phyloP scores from a whole-genome alignment of 495 filamentous ascomycete genomes.

The Podospora conica region DNA sequence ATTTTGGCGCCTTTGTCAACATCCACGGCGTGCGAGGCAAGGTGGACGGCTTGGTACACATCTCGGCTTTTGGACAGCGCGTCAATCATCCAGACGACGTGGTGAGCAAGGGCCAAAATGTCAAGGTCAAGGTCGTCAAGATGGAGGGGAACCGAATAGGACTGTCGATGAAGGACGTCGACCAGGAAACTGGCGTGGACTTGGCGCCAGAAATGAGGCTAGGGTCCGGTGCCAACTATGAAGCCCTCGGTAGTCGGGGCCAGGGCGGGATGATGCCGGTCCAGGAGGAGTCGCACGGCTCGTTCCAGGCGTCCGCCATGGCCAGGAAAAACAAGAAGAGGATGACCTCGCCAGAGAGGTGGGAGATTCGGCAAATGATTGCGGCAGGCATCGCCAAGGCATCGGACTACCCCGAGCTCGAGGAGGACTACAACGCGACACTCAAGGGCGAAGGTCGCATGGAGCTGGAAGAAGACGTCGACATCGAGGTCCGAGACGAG shows the following conservation, averaged over 20 bases:
- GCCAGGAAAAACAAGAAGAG: conserved; percentile 65
- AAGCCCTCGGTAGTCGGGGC: conserved; percentile 61
- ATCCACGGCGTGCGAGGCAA: conserved; percentile 80
- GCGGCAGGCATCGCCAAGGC: conserved; percentile 88
- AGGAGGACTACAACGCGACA: conserved; percentile 88
- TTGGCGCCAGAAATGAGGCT: conserved; percentile 73
- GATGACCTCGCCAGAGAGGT: conserved; percentile 91
- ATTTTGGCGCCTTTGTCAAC: conserved; percentile 95
- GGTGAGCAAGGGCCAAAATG: conserved; percentile 68
- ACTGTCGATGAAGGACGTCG: conserved; percentile 94
- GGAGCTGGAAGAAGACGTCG: conserved; percentile 93
- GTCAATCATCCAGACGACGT: conserved; percentile 91
- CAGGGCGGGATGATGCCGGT: conserved; percentile 43
- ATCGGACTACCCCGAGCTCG: conserved; percentile 86
- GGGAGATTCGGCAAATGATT: conserved; percentile 96
- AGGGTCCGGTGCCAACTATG: conserved; percentile 89
- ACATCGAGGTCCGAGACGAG: conserved; percentile 94
- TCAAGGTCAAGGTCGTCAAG: conserved; percentile 90
- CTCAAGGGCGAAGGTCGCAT: conserved; percentile 80
- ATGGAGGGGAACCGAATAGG: conserved; percentile 75
- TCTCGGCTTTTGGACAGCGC: conserved; percentile 87
- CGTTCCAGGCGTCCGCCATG: conserved; percentile 33
- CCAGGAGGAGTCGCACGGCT: conserved; percentile 15
- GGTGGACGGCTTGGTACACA: conserved; percentile 88
- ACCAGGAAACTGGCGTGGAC: conserved; percentile 84